Evolutionary conservation across 345 rosid species (phyloP).

Genomic region (Pelargonium nanum): DNA sequence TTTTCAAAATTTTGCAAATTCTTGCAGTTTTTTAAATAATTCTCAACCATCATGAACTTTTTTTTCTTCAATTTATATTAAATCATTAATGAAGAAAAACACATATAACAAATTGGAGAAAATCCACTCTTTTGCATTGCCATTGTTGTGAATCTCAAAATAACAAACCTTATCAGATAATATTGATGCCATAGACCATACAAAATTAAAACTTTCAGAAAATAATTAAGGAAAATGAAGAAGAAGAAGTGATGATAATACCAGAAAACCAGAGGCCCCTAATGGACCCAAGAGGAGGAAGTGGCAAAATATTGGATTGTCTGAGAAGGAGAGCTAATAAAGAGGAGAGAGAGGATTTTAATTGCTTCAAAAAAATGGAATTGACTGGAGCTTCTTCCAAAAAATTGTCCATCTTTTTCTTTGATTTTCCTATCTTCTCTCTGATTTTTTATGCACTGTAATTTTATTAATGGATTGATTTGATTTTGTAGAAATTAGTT

Average conservation of each 20-base stretch:
- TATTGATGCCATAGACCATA: neutral
- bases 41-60: neutral
- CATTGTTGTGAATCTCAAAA: neutral
- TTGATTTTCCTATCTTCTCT: too few relatives aligned
- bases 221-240: neutral
- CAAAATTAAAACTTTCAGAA: too few relatives aligned
- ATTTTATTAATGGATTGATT: too few relatives aligned
- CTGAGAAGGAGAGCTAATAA: too few relatives aligned
- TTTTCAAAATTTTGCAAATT: neutral
- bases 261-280: neutral
- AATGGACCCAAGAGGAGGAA: neutral
- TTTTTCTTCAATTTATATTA: neutral
- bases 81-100: too few relatives aligned
- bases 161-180: neutral
- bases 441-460: too few relatives aligned
- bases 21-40: neutral
- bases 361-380: constrained; percentile 2
- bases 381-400: too few relatives aligned
- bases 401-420: too few relatives aligned
- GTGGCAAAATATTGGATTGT: neutral
- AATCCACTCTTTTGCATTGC: neutral
- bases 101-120: neutral
- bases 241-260: too few relatives aligned
- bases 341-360: too few relatives aligned
- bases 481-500: too few relatives aligned